phyloP scores from a whole-genome alignment of 345 rosid species.

The Lenwebbia sp. region DNA sequence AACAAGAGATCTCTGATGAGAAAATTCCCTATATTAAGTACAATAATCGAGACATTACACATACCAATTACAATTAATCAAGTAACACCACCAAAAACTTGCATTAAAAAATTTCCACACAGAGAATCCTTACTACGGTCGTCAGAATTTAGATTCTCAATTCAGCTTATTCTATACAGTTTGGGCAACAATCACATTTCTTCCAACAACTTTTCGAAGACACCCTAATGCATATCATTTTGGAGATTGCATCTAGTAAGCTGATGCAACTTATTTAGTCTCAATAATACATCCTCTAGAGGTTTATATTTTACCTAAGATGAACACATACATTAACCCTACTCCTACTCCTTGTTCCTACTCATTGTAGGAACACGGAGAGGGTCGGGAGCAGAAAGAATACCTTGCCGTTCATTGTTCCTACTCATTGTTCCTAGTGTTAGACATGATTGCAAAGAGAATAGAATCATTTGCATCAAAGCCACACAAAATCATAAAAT shows the following conservation, averaged over 20 bases:
- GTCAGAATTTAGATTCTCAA: neutral
- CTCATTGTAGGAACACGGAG: no score
- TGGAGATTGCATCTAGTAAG: neutral
- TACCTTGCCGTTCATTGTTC: no score
- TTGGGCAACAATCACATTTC: neutral
- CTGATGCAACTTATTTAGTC: neutral
- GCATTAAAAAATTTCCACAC: neutral
- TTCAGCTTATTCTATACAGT: neutral
- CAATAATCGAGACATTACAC: neutral
- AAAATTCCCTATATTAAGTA: neutral
- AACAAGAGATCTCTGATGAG: slow-evolving; percentile 20
- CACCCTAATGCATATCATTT: neutral
- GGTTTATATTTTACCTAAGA: neutral
- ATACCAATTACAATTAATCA: neutral
- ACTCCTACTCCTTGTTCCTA: no score
- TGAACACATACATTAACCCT: neutral
- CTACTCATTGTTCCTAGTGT: neutral
- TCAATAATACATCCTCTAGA: neutral
- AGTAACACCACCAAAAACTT: neutral
- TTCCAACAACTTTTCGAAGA: neutral
- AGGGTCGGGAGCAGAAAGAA: no score
- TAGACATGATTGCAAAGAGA: neutral
- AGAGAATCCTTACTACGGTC: neutral
- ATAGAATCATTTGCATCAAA: neutral
- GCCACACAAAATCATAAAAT: neutral